Evolutionary conservation across 495 filamentous ascomycete species (phyloP).

Genomic region (Xylaria telfairii): DNA sequence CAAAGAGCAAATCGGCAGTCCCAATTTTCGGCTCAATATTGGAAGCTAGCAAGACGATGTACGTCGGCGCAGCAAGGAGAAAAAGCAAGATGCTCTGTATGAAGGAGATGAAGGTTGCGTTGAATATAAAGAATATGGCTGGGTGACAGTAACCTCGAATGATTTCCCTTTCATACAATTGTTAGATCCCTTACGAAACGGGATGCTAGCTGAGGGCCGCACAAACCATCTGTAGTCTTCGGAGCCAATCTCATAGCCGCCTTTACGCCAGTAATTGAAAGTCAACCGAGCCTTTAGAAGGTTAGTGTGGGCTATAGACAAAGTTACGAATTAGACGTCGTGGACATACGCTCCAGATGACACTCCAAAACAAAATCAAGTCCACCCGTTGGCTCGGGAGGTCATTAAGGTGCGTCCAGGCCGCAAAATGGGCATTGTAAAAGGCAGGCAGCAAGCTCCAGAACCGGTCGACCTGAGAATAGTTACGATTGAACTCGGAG

Average conservation of each 20-base stretch:
- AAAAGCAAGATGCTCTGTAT: conserved; percentile 83
- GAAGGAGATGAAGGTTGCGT: conserved; percentile 84
- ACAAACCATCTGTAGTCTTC: conserved; percentile 92
- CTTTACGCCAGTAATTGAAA: conserved; percentile 97
- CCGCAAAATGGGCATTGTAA: conserved; percentile 85
- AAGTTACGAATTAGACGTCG: not conserved
- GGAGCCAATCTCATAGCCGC: conserved; percentile 83
- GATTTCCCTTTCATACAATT: conserved; percentile 46
- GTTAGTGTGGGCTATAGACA: conserved; percentile 18
- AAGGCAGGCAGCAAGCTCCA: conserved; percentile 90
- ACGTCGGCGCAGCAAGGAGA: conserved; percentile 78
- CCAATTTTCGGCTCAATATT: conserved; percentile 51
- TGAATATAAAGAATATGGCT: conserved; percentile 78
- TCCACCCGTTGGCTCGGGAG: conserved; percentile 77
- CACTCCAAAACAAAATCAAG: conserved; percentile 71
- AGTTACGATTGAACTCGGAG: conserved; percentile 88
- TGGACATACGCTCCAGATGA: conserved; percentile 79
- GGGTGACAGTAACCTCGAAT: conserved; percentile 49
- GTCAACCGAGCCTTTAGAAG: conserved; percentile 66
- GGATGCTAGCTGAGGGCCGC: not conserved
- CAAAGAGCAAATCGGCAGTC: conserved; percentile 70
- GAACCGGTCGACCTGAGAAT: conserved; percentile 88
- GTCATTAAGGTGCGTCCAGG: conserved; percentile 77
- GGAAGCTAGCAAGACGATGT: conserved; percentile 70
- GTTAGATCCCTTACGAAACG: conserved; percentile 16